These are phyloP conservation scores for Ceratocystis albifundus DNA, from an alignment of 2,329 filamentous ascomycete species.

Conservation along the genomic window DNA sequence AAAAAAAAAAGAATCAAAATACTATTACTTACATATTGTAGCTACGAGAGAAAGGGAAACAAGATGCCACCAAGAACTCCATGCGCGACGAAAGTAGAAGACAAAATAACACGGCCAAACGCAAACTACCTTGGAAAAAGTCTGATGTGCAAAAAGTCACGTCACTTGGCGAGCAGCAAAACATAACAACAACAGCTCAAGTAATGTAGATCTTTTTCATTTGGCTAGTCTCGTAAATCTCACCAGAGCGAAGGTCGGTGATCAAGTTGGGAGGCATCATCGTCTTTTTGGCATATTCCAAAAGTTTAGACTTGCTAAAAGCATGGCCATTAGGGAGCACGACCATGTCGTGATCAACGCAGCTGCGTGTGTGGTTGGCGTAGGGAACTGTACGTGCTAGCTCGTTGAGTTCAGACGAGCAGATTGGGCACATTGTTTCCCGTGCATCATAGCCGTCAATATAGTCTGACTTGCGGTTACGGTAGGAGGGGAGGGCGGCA, in stretches of 20 bases:
- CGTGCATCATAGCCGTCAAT: slow-evolving; percentile 21
- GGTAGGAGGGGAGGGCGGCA: slow-evolving; percentile 17
- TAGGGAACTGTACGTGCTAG: slow-evolving; percentile 83
- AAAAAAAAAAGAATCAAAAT: neutral
- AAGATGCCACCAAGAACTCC: neutral
- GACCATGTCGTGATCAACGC: slow-evolving; percentile 76
- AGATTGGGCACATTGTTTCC: slow-evolving; percentile 70
- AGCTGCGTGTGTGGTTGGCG: slow-evolving; percentile 87
- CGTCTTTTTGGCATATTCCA: slow-evolving; percentile 68
- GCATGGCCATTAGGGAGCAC: slow-evolving; percentile 79
- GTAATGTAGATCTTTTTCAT: slow-evolving; percentile 88
- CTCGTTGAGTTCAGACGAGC: slow-evolving; percentile 87
- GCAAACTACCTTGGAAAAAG: neutral
- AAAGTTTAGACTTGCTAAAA: slow-evolving; percentile 64
- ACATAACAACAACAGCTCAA: slow-evolving; percentile 31
- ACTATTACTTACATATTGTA: neutral
- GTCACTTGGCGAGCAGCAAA: neutral
- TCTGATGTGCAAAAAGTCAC: neutral
- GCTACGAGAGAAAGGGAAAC: neutral
- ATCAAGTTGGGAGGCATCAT: slow-evolving; percentile 55
- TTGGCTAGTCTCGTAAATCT: slow-evolving; percentile 49
- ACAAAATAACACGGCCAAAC: neutral
- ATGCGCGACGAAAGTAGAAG: neutral
- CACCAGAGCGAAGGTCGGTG: slow-evolving; percentile 67
- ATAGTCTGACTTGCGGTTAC: slow-evolving; percentile 3